Evolutionary conservation across 345 rosid genomes (phyloP).

Genomic region (Aurinia saxatilis): DNA sequence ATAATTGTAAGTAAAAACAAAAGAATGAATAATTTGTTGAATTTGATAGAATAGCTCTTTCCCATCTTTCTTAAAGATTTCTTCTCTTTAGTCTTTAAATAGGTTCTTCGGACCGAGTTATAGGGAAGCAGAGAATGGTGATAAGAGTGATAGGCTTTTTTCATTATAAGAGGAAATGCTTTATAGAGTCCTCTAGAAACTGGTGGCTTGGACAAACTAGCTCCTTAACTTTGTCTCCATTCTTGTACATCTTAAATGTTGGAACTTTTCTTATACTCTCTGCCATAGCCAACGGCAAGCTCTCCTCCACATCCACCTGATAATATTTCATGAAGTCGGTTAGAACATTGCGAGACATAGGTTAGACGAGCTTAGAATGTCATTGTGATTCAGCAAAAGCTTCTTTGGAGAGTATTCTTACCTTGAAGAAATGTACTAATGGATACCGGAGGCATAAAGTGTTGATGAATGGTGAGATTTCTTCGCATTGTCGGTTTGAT

Average conservation of each 20-base stretch:
- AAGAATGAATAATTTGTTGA: constrained; percentile 26
- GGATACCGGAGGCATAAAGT: constrained; percentile 31
- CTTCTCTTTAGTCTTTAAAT: constrained; percentile 11
- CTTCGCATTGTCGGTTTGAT: constrained; percentile 26
- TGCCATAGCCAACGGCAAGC: constrained; percentile 45
- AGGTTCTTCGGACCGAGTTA: constrained; percentile 1
- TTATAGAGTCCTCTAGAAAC: constrained; percentile 60
- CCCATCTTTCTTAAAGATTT: constrained; percentile 16
- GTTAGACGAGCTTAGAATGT: background rate
- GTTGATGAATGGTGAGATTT: constrained; percentile 26
- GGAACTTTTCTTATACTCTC: constrained; percentile 68
- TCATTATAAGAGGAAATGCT: constrained; percentile 42
- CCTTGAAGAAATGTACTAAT: constrained; percentile 29
- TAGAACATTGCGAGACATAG: constrained; percentile 19
- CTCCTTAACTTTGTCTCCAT: constrained; percentile 67
- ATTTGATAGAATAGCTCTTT: constrained; percentile 18
- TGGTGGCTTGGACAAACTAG: constrained; percentile 66
- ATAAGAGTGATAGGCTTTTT: constrained; percentile 12
- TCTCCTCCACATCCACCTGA: constrained; percentile 70
- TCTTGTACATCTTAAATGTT: constrained; percentile 72
- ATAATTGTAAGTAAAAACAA: background rate
- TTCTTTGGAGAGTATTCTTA: background rate
- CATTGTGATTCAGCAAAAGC: background rate
- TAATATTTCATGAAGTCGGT: background rate
- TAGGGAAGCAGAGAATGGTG: constrained; percentile 13